Conservation (phyloP, 139 green algal species). For the Choricystis sp. region DNA sequence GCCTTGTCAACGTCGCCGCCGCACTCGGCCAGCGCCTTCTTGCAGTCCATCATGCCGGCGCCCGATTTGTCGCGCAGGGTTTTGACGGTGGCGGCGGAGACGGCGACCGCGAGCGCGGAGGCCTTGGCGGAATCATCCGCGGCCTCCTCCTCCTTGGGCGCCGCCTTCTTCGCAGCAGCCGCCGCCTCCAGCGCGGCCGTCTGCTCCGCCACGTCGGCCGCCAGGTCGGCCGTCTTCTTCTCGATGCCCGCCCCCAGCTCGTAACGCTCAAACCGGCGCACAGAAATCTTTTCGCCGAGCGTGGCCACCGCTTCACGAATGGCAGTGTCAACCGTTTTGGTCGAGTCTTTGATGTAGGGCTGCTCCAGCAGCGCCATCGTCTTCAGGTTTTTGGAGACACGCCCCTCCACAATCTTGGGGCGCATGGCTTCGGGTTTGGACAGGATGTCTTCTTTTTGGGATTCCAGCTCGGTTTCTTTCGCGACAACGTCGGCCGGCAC, state of each 20-base stretch:
- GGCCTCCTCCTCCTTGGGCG: constrained; percentile 15
- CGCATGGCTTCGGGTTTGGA: constrained; percentile 89
- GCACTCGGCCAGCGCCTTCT: constrained; percentile 74
- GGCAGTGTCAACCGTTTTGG: constrained; percentile 62
- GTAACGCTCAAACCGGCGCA: constrained; percentile 69
- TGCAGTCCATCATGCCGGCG: constrained; percentile 98
- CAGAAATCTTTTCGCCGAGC: constrained; percentile 80
- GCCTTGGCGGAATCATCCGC: constrained; percentile 1
- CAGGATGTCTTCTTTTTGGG: constrained; percentile 88
- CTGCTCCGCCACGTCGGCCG: constrained; percentile 75
- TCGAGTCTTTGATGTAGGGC: constrained; percentile 71
- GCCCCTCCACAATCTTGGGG: constrained; percentile 85
- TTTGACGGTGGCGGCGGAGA: constrained; percentile 63
- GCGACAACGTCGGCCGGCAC: constrained; percentile 38
- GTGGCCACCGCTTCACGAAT: constrained; percentile 77
- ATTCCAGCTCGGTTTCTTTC: constrained; percentile 67
- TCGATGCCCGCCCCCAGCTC: constrained; percentile 75
- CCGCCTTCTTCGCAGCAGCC: constrained; percentile 36
- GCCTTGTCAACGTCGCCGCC: constrained; percentile 65
- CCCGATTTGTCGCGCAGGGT: constrained; percentile 69
- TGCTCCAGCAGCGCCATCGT: constrained; percentile 74
- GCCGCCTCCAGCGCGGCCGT: constrained; percentile 40
- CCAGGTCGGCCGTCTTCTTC: constrained; percentile 70
- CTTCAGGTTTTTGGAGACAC: constrained; percentile 74
- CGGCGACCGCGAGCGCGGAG: constrained; percentile 4